Conservation (phyloP, 805 yeast species). For the Blastobotrys robertii region DNA sequence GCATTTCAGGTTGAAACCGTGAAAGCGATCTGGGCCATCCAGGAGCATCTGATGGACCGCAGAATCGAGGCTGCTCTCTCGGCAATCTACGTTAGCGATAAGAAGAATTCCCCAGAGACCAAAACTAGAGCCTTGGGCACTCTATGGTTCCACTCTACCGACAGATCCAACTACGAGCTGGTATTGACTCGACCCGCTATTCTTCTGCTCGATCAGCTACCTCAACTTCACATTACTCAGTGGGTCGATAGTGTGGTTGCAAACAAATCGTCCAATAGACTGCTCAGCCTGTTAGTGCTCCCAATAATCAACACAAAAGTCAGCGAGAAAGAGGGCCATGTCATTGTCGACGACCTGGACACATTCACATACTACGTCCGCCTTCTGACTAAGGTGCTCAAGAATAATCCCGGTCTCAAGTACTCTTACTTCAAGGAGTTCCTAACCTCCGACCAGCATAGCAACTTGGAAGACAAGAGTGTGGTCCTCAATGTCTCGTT, state of each 20-base stretch:
- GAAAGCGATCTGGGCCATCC: constrained; percentile 49
- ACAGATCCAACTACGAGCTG: constrained; percentile 31
- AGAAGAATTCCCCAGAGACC: constrained; percentile 7
- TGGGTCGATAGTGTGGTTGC: constrained; percentile 18
- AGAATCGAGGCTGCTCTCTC: constrained; percentile 67
- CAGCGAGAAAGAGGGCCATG: constrained; percentile 13
- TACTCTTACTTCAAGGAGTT: constrained; percentile 1
- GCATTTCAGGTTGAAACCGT: constrained; percentile 63
- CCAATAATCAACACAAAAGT: constrained; percentile 40
- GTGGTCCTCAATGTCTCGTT: no score
- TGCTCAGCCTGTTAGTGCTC: constrained; percentile 51
- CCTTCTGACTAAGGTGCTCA: constrained; percentile 42
- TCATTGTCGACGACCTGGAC: constrained; percentile 47
- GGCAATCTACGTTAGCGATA: constrained; percentile 36
- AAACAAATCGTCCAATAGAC: constrained; percentile 46
- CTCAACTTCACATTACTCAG: constrained; percentile 14
- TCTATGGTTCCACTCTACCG: constrained; percentile 69
- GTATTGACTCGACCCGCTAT: constrained; percentile 2
- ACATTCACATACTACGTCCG: constrained; percentile 53
- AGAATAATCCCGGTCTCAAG: constrained; percentile 41
- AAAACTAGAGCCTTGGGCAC: constrained; percentile 49
- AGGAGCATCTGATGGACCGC: constrained; percentile 41
- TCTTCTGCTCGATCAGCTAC: constrained; percentile 2
- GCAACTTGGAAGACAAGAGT: no score
- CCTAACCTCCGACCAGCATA: no score